A percentile compares a stretch with the other conserved stretches of the same genome.
Evolutionary conservation across 176 grass and related monocot species (phyloP).

Genomic region (Rhynchospora pubera): DNA sequence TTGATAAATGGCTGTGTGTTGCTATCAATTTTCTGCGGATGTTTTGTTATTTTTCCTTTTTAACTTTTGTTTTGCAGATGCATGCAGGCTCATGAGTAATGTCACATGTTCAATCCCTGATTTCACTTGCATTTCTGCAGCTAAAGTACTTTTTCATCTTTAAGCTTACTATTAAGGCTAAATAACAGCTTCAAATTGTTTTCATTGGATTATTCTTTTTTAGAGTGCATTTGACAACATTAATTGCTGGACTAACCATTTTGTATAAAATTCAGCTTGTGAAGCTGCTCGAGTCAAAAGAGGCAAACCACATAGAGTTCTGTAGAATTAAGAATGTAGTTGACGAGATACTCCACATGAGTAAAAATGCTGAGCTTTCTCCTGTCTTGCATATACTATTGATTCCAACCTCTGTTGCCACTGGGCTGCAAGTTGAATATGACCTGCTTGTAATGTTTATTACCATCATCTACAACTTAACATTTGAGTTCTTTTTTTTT

Average conservation of each 20-base stretch:
- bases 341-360: constrained; percentile 82
- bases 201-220: constrained; percentile 28
- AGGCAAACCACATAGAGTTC: constrained; percentile 93
- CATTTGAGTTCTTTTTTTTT: neutral
- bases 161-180: neutral
- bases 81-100: constrained; percentile 72
- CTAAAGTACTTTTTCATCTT: constrained; percentile 56
- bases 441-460: constrained; percentile 53
- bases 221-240: constrained; percentile 16
- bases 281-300: constrained; percentile 87
- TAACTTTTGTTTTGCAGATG: constrained; percentile 39
- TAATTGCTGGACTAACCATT: constrained; percentile 18
- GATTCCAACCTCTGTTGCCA: constrained; percentile 53
- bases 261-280: constrained; percentile 63
- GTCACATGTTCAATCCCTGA: constrained; percentile 77
- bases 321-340: constrained; percentile 87
- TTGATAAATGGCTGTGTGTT: constrained; percentile 1
- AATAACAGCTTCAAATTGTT: neutral
- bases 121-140: constrained; percentile 81
- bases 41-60: constrained; percentile 12
- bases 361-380: constrained; percentile 60
- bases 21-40: constrained; percentile 10
- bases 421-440: constrained; percentile 83
- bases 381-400: constrained; percentile 52
- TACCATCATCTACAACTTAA: neutral